phyloP scores from a whole-genome alignment of 2,329 filamentous ascomycete genomes.

The Colletotrichum sp. region DNA sequence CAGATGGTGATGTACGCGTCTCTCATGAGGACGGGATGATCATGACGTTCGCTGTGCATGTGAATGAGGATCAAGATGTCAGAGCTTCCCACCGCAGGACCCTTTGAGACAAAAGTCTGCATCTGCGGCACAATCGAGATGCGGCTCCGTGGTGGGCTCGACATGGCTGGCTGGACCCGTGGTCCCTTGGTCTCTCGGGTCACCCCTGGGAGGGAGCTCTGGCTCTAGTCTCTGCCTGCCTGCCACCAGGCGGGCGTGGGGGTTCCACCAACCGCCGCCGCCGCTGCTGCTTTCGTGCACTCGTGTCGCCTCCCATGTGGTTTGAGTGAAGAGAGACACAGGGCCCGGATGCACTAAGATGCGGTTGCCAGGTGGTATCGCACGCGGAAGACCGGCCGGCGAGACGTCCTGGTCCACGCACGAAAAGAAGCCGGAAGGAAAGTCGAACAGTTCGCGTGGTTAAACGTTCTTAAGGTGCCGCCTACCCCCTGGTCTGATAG shows the following conservation, averaged over 20 bases:
- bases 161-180: background rate
- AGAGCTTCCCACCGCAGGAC: background rate
- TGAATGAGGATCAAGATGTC: constrained; percentile 9
- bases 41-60: constrained; percentile 17
- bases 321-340: background rate
- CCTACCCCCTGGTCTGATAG: background rate
- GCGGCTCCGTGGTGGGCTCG: constrained; percentile 12
- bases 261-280: background rate
- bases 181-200: background rate
- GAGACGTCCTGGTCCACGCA: constrained; percentile 4
- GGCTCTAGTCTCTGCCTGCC: background rate
- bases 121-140: background rate
- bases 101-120: constrained; percentile 1
- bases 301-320: background rate
- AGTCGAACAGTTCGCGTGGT: background rate
- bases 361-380: background rate
- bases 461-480: background rate
- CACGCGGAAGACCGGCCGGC: background rate
- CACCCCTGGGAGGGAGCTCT: background rate
- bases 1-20: background rate
- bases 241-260: background rate
- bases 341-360: background rate
- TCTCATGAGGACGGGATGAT: background rate
- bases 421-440: constrained; percentile 20
- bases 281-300: background rate